Evolutionary conservation across 805 yeast species (phyloP).

Genomic region (Lachancea cidri): DNA sequence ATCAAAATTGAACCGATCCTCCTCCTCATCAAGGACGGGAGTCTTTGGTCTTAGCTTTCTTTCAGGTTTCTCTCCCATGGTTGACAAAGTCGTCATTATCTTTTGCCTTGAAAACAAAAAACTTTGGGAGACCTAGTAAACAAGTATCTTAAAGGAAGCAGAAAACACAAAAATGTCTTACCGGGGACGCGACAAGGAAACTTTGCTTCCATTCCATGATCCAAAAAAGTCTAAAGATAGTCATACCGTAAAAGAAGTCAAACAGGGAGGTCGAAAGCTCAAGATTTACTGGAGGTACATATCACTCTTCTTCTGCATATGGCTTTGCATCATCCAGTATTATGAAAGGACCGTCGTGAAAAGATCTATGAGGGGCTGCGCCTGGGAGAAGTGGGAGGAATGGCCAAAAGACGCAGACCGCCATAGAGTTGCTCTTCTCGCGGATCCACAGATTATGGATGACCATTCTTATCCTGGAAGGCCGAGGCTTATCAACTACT

Average conservation of each 20-base stretch:
- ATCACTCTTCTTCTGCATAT: slow-evolving; percentile 28
- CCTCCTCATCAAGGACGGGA: slow-evolving; percentile 9
- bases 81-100: not conserved
- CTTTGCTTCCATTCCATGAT: slow-evolving; percentile 6
- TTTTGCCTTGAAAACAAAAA: not conserved
- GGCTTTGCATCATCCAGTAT: slow-evolving; percentile 45
- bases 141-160: not conserved
- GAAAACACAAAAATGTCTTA: slow-evolving; percentile 2
- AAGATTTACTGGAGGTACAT: slow-evolving; percentile 24
- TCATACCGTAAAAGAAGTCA: slow-evolving; percentile 5
- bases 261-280: not conserved
- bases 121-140: not conserved
- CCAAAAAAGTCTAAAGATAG: slow-evolving; percentile 5
- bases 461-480: slow-evolving; percentile 79
- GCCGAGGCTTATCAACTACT: slow-evolving; percentile 42
- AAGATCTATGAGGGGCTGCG: slow-evolving; percentile 42
- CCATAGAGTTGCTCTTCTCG: slow-evolving; percentile 58
- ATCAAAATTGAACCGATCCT: slow-evolving; percentile 37
- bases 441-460: slow-evolving; percentile 95
- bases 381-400: slow-evolving; percentile 65
- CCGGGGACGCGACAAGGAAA: slow-evolving; percentile 7
- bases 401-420: slow-evolving; percentile 42
- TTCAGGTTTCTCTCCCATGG: slow-evolving; percentile 4
- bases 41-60: slow-evolving; percentile 11
- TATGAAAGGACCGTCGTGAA: slow-evolving; percentile 50